Percentiles rank a stretch among this genome's conserved stretches.
These are phyloP conservation scores for Lolium perenne DNA, from an alignment of 176 grass and related monocot genomes.

Conservation along the genomic window DNA sequence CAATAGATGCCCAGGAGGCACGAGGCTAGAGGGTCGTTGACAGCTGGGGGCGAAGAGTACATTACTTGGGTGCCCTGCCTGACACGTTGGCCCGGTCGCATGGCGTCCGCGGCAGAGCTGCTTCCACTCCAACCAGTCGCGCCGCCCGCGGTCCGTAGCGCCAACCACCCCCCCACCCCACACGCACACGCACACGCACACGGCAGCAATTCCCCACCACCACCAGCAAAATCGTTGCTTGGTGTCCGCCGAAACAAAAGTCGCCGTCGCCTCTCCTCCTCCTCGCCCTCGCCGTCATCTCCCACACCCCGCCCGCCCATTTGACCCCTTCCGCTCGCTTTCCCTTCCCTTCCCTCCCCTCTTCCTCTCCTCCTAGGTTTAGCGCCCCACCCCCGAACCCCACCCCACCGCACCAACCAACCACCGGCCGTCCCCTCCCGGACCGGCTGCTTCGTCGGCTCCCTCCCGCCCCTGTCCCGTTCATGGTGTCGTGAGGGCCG, in stretches of 20 bases:
- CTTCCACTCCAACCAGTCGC: constrained; percentile 3
- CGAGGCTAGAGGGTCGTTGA: background rate
- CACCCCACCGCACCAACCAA: constrained; percentile 23
- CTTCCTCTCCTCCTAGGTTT: constrained; percentile 36
- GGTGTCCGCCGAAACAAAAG: constrained; percentile 49
- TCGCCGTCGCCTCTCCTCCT: constrained; percentile 38
- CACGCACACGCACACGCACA: background rate
- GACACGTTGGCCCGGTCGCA: background rate
- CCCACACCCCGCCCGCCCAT: too few relatives aligned
- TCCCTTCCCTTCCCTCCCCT: constrained; percentile 40
- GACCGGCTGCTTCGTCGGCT: constrained; percentile 24
- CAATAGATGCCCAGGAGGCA: too few relatives aligned
- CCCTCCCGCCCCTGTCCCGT: background rate
- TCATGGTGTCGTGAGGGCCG: constrained; percentile 45
- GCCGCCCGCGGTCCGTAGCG: background rate
- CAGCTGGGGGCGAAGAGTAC: background rate
- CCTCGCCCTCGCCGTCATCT: background rate
- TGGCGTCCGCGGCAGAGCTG: background rate
- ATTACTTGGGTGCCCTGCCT: too few relatives aligned
- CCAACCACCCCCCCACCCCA: constrained; percentile 38
- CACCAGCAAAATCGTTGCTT: constrained; percentile 33
- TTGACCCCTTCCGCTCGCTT: too few relatives aligned
- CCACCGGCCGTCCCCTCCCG: background rate
- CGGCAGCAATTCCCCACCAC: constrained; percentile 39
- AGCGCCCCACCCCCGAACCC: background rate